phyloP scores from a whole-genome alignment of 345 rosid species.

The Citrus reticulata region DNA sequence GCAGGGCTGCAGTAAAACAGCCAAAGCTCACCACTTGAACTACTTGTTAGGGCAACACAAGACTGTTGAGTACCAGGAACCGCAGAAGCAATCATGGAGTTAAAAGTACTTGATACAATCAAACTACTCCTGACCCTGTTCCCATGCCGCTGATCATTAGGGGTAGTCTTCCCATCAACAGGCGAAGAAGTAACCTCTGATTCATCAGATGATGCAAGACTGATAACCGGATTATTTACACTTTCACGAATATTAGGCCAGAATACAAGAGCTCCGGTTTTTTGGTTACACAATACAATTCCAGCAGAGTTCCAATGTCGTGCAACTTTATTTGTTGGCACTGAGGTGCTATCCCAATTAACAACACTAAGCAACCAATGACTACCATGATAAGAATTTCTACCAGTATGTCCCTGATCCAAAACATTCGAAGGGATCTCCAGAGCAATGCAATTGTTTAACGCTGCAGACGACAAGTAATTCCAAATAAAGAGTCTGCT shows the following conservation, averaged over 20 bases:
- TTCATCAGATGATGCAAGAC: slow-evolving; percentile 42
- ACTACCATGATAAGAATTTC: slow-evolving; percentile 24
- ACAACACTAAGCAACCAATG: slow-evolving; percentile 71
- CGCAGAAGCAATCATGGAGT: slow-evolving; percentile 66
- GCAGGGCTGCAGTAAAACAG: slow-evolving; percentile 58
- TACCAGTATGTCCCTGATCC: slow-evolving; percentile 25
- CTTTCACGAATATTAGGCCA: slow-evolving; percentile 69
- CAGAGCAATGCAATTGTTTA: slow-evolving; percentile 55
- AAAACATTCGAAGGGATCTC: slow-evolving; percentile 50
- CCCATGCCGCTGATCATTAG: slow-evolving; percentile 29
- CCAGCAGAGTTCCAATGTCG: slow-evolving; percentile 43
- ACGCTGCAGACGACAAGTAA: slow-evolving; percentile 46
- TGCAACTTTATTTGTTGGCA: slow-evolving; percentile 30
- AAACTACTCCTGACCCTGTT: slow-evolving; percentile 34
- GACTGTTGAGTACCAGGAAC: slow-evolving; percentile 28
- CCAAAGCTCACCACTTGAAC: slow-evolving; percentile 76
- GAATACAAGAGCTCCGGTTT: slow-evolving; percentile 54
- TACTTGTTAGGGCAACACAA: slow-evolving; percentile 66
- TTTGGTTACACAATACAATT: slow-evolving; percentile 58
- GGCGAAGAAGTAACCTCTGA: slow-evolving; percentile 39
- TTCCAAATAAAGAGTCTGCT: slow-evolving; percentile 73
- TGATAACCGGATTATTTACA: slow-evolving; percentile 39
- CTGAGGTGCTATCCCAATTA: slow-evolving; percentile 48
- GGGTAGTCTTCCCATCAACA: slow-evolving; percentile 27
- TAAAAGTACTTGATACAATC: slow-evolving; percentile 34